These are phyloP conservation scores for Globisporangium spinosum DNA, from an alignment of 352 stramenopile species.

Conservation along the genomic window DNA sequence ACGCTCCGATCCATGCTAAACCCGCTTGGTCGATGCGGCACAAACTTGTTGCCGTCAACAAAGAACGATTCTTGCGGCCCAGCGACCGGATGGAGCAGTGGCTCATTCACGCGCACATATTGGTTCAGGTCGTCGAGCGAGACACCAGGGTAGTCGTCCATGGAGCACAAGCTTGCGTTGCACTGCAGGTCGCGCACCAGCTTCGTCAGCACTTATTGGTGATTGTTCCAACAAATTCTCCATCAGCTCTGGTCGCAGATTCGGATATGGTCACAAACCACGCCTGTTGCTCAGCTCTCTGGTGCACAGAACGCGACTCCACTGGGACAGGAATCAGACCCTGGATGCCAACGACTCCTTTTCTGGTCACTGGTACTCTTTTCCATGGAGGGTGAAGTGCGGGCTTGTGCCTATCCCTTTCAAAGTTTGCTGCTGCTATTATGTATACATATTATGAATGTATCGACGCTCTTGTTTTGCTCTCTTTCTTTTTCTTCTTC, in stretches of 20 bases:
- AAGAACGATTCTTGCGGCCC: background rate
- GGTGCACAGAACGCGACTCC: background rate
- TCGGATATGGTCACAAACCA: background rate
- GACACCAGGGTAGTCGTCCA: background rate
- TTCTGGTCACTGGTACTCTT: background rate
- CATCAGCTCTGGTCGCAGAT: background rate
- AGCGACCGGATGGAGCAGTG: background rate
- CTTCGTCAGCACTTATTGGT: background rate
- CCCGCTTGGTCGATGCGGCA: background rate
- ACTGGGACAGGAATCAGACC: background rate
- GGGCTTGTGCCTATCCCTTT: background rate
- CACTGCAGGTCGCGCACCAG: too few relatives aligned
- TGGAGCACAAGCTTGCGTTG: background rate
- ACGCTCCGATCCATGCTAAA: background rate
- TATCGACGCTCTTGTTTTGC: background rate
- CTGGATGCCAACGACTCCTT: background rate
- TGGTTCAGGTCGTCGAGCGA: background rate
- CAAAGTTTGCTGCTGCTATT: background rate
- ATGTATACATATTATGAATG: background rate
- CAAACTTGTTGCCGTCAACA: background rate
- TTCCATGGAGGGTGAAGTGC: background rate
- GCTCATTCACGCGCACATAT: background rate
- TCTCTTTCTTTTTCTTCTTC: background rate
- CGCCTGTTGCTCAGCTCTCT: background rate
- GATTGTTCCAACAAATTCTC: background rate